Evolutionary conservation across 2,329 filamentous ascomycete species (phyloP), one percentile per base, ranked within the genome.

Genomic region (Diaporthe velutina): DNA sequence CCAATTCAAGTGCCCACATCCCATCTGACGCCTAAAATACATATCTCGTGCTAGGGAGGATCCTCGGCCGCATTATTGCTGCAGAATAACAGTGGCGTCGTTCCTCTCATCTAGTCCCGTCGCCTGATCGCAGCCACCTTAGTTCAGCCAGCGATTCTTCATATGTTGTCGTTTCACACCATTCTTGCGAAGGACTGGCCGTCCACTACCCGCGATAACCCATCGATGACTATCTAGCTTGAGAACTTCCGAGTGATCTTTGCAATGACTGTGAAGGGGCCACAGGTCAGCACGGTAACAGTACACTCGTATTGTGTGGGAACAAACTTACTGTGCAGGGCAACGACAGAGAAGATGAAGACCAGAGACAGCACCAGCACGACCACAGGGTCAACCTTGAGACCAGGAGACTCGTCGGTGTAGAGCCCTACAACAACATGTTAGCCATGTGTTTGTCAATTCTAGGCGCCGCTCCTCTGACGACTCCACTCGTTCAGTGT

Each of bases 271-370:
- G 57, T n/a, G 60, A 38, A 55, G 10, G 48, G 70, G n/a, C n/a
- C n/a, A n/a, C n/a, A n/a, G n/a, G 75, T 81, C 73, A 81, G 78
- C 52, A 50, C 30, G 10, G 48, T 28, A n/a, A 5, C 42, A 72
- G 10, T n/a, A 42, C 7, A 17, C 19, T 17, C 45, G 30, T 19
- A 9, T 15, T 30, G 10, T 15, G 19, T 25, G 57, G 17, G 58
- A 7, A 8, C 4, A 68, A 68, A 89, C 95, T 80, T 92, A 98
- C 97, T 95, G 88, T 99, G 97, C 83, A 99, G 90, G 80, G 95
- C 96, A 82, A 99, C 97, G 83, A 99, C 97, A 82, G 94, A 97
- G 88, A 99, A 98, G 86, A 99, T 99, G 86, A 99, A 99, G 77
- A 98, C 97, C 81, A 99, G 91, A 82, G 95, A 98, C 80, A 99